Evolutionary conservation across 1,284 basidiomycete species (phyloP).

Genomic region (Pholiota adiposa): DNA sequence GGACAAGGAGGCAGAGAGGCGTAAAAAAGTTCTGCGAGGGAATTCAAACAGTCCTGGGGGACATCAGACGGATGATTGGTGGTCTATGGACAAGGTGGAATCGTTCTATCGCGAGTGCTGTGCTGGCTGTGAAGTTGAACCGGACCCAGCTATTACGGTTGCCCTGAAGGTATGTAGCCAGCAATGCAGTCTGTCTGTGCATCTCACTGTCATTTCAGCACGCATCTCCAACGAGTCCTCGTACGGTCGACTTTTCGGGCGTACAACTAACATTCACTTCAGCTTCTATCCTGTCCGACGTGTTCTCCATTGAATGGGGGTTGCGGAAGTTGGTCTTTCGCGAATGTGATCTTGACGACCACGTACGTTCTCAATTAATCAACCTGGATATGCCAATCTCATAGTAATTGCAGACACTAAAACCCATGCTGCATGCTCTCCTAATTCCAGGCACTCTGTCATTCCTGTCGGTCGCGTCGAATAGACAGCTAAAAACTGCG

Average conservation of each 20-base stretch:
- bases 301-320: conserved; percentile 90
- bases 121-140: conserved; percentile 72
- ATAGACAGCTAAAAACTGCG: conserved; percentile 76
- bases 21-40: conserved; percentile 62
- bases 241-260: conserved; percentile 78
- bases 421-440: conserved; percentile 90
- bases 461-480: conserved; percentile 87
- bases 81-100: conserved; percentile 81
- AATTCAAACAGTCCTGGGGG: conserved; percentile 43
- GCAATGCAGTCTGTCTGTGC: conserved; percentile 13
- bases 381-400: conserved; percentile 15
- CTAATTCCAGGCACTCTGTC: conserved; percentile 85
- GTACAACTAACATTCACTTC: conserved; percentile 72
- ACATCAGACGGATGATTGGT: conserved; percentile 61
- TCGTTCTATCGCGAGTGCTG: conserved; percentile 85
- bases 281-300: conserved; percentile 84
- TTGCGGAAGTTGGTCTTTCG: conserved; percentile 81
- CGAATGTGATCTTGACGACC: conserved; percentile 81
- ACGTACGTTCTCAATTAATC: conserved; percentile 48
- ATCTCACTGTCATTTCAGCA: conserved; percentile 39
- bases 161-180: conserved; percentile 68
- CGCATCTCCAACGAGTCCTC: conserved; percentile 56
- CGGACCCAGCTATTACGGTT: conserved; percentile 66
- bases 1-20: conserved; percentile 66
- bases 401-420: conserved; percentile 61